phyloP scores from a whole-genome alignment of 441 rosid species.

The Codiaeum variegatum region DNA sequence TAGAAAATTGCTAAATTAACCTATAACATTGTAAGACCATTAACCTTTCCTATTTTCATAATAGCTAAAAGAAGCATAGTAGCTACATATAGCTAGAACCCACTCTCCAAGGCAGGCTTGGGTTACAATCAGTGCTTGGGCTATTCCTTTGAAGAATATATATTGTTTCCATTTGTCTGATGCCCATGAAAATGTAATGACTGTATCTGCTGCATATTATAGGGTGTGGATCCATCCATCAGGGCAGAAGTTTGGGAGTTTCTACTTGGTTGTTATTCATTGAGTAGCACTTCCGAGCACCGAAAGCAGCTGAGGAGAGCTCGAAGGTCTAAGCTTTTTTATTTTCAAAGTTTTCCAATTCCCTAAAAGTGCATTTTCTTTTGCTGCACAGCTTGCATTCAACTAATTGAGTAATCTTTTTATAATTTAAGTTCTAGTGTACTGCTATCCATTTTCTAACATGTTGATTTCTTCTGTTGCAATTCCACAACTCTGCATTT shows the following conservation, averaged over 20 bases:
- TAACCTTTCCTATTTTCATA: neutral
- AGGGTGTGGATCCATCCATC: conserved; percentile 94
- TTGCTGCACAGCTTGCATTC: conserved; percentile 14
- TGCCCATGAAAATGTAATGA: conserved; percentile 12
- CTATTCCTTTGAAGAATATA: neutral
- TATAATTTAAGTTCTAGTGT: conserved; percentile 13
- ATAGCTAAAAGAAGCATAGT: neutral
- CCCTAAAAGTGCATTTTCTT: conserved; percentile 12
- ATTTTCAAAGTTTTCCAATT: conserved; percentile 5
- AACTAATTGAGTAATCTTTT: conserved; percentile 11
- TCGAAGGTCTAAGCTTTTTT: conserved; percentile 53
- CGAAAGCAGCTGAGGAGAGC: conserved; percentile 71
- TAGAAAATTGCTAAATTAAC: neutral
- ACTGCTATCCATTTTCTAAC: neutral
- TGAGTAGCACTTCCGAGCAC: conserved; percentile 75
- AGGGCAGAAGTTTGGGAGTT: conserved; percentile 98
- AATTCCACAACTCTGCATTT: neutral
- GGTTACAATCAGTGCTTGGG: neutral
- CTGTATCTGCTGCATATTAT: conserved; percentile 29
- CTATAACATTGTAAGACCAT: neutral
- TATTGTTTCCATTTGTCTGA: neutral
- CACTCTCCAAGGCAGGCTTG: neutral
- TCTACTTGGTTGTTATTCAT: conserved; percentile 87
- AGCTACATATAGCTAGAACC: neutral
- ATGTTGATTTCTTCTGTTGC: neutral